phyloP scores from a whole-genome alignment of 352 stramenopile genomes.

The Peronospora farinosa region DNA sequence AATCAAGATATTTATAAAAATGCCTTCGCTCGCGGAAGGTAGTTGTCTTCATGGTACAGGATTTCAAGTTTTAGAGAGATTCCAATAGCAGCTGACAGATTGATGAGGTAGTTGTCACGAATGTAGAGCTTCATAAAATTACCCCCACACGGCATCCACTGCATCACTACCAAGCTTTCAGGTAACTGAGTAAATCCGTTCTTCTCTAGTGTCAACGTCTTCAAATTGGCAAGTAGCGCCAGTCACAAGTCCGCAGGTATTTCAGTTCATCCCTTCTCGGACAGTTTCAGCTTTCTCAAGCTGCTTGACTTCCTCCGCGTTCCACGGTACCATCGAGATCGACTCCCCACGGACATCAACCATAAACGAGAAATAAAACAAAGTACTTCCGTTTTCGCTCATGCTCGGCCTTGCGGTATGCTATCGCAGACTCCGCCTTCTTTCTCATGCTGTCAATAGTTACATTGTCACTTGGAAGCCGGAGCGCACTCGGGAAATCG shows the following conservation, averaged over 20 bases:
- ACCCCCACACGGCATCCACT: conserved; percentile 22
- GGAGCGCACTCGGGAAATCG: conserved; percentile 4
- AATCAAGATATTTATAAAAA: conserved; percentile 52
- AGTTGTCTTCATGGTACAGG: conserved; percentile 85
- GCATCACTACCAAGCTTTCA: conserved; percentile 31
- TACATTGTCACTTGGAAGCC: conserved; percentile 8
- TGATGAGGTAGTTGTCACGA: conserved; percentile 62
- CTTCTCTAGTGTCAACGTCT: conserved; percentile 77
- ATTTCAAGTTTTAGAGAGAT: conserved; percentile 61
- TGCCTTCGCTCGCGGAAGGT: conserved; percentile 45
- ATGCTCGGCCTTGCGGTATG: conserved; percentile 22
- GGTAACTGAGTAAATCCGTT: conserved; percentile 54
- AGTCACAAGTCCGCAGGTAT: conserved; percentile 50
- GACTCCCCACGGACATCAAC: conserved; percentile 49
- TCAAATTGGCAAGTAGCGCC: conserved; percentile 51
- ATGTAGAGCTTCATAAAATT: conserved; percentile 81
- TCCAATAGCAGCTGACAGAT: conserved; percentile 45
- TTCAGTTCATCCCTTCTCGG: conserved; percentile 61
- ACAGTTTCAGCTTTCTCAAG: conserved; percentile 81
- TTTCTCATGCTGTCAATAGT: neutral
- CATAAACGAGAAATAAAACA: conserved; percentile 30
- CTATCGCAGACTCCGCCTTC: neutral
- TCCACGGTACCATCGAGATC: conserved; percentile 65
- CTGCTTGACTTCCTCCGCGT: conserved; percentile 53
- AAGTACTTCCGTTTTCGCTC: conserved; percentile 32